Percentiles rank a stretch among this genome's conserved stretches.
Conservation (phyloP, 2,329 filamentous ascomycete genomes). For the Cladosporium sp. region DNA sequence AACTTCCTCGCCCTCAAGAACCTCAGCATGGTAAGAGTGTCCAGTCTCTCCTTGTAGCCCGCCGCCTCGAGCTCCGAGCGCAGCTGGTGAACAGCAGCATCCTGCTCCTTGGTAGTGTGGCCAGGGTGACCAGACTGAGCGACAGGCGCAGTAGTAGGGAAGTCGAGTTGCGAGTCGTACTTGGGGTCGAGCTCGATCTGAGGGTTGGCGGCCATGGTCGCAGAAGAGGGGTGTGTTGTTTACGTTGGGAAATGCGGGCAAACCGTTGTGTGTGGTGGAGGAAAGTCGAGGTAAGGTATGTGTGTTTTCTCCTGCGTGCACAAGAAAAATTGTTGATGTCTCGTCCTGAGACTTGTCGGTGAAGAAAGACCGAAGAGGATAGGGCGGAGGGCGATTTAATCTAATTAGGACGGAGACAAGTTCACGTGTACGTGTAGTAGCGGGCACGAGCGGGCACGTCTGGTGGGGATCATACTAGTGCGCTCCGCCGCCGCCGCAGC, state of each 20-base stretch:
- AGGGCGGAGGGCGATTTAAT: constrained; percentile 4
- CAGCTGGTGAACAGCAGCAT: constrained; percentile 85
- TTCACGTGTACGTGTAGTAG: constrained; percentile 4
- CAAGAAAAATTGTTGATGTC: neutral
- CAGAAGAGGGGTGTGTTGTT: neutral
- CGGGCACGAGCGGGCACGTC: neutral
- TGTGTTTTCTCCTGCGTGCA: neutral
- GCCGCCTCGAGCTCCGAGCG: constrained; percentile 79
- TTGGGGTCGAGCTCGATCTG: constrained; percentile 70
- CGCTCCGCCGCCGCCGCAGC: neutral
- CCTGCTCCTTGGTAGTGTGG: constrained; percentile 80
- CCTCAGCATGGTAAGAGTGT: constrained; percentile 85
- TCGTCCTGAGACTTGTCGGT: constrained; percentile 3
- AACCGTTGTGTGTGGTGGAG: neutral
- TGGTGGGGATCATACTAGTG: constrained; percentile 6
- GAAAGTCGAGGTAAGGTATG: neutral
- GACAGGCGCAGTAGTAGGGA: constrained; percentile 73
- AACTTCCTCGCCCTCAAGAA: constrained; percentile 88
- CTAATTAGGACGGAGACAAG: neutral
- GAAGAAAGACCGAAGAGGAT: neutral
- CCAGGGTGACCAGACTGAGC: constrained; percentile 78
- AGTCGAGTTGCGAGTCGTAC: constrained; percentile 90
- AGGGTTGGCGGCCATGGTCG: constrained; percentile 34
- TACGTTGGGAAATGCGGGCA: neutral
- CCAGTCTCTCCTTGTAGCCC: constrained; percentile 79